phyloP scores from a whole-genome alignment of 2,329 filamentous ascomycete genomes.

The Ceratocystis smalleyi region DNA sequence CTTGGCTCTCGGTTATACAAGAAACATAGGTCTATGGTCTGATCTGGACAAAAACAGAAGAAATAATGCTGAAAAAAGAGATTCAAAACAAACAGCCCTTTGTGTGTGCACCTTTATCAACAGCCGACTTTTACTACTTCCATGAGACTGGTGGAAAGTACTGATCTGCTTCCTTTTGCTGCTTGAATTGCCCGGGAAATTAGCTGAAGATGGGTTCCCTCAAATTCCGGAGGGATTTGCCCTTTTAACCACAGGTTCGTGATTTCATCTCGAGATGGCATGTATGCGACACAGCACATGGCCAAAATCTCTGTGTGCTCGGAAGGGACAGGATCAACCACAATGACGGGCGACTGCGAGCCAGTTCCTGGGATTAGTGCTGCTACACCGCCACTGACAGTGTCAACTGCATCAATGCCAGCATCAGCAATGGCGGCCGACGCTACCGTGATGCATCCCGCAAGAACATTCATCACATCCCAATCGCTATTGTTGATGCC shows the following conservation, averaged over 20 bases:
- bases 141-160: constrained; percentile 24
- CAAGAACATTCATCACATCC: constrained; percentile 82
- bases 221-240: constrained; percentile 30
- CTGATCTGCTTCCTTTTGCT: constrained; percentile 25
- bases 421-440: constrained; percentile 87
- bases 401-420: constrained; percentile 87
- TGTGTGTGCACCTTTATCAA: background rate
- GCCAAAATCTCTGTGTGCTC: constrained; percentile 66
- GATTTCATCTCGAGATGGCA: constrained; percentile 74
- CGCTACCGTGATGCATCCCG: constrained; percentile 84
- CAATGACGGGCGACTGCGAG: constrained; percentile 30
- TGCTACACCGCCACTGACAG: constrained; percentile 77
- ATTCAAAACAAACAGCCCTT: background rate
- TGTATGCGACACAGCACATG: constrained; percentile 79
- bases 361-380: constrained; percentile 44
- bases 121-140: constrained; percentile 23
- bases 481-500: constrained; percentile 48
- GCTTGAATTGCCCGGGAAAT: constrained; percentile 29
- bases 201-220: constrained; percentile 24
- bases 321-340: constrained; percentile 68
- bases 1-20: background rate
- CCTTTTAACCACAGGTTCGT: constrained; percentile 94
- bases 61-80: background rate
- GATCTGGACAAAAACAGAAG: background rate
- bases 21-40: background rate